These are phyloP conservation scores for Darksidea phi DNA, from an alignment of 495 filamentous ascomycete genomes.

Conservation along the genomic window DNA sequence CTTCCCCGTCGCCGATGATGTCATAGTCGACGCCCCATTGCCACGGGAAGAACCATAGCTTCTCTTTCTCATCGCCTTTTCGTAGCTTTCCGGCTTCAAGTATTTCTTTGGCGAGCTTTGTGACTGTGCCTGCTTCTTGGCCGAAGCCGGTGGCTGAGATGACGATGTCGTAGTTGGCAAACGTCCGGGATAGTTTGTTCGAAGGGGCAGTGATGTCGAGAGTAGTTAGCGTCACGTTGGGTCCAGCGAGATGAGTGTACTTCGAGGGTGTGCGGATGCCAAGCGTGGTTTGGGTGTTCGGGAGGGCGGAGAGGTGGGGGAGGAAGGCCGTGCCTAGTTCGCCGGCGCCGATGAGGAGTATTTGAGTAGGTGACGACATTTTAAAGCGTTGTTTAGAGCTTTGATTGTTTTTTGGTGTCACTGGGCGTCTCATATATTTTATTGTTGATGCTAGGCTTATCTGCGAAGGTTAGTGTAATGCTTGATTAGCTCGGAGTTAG, in stretches of 20 bases:
- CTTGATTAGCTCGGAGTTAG: too few relatives aligned
- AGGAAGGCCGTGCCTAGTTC: constrained; percentile 60
- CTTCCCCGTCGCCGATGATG: constrained; percentile 53
- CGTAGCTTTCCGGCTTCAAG: constrained; percentile 46
- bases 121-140: constrained; percentile 51
- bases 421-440: too few relatives aligned
- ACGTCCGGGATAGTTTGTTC: constrained; percentile 46
- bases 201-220: constrained; percentile 51
- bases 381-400: too few relatives aligned
- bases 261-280: constrained; percentile 52
- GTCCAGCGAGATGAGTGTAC: constrained; percentile 39
- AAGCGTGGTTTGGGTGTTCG: constrained; percentile 45
- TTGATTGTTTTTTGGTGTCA: too few relatives aligned
- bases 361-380: constrained; percentile 23
- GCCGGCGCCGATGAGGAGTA: constrained; percentile 62
- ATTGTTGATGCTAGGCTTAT: too few relatives aligned
- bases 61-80: background rate
- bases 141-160: constrained; percentile 58
- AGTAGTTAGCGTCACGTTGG: constrained; percentile 46
- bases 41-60: constrained; percentile 57
- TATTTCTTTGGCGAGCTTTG: constrained; percentile 52
- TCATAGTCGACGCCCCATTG: constrained; percentile 69
- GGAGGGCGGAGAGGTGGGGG: constrained; percentile 47
- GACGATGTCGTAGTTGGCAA: constrained; percentile 52
- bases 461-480: too few relatives aligned